Percentiles rank a stretch among this genome's conserved stretches.
These are phyloP conservation scores for Fusarium napiforme DNA, from an alignment of 2,329 filamentous ascomycete genomes.

Conservation along the genomic window DNA sequence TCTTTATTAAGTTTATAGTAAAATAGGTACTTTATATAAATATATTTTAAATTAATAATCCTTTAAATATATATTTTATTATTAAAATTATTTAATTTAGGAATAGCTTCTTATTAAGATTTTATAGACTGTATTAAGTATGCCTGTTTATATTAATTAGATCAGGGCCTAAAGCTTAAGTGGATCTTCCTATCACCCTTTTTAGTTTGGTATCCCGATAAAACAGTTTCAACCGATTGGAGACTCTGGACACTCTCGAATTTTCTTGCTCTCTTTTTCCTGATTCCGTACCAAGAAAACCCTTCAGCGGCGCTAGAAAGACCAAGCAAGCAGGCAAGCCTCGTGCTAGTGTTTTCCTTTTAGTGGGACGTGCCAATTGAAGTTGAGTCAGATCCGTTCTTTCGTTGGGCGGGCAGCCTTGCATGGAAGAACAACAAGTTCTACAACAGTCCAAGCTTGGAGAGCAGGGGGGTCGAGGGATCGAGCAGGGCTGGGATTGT, in stretches of 20 bases:
- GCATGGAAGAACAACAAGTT: constrained; percentile 3
- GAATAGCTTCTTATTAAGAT: too few relatives aligned
- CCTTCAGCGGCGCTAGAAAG: not conserved
- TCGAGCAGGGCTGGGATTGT: constrained; percentile 19
- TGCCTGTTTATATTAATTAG: too few relatives aligned
- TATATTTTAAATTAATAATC: too few relatives aligned
- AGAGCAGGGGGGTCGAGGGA: constrained; percentile 14
- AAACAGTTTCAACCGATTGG: constrained; percentile 26
- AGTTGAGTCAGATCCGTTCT: not conserved
- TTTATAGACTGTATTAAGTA: too few relatives aligned
- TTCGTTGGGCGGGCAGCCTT: constrained; percentile 26
- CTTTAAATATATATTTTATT: too few relatives aligned
- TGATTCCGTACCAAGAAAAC: not conserved
- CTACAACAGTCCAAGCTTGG: not conserved
- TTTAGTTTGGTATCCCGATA: constrained; percentile 7
- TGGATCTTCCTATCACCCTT: not conserved
- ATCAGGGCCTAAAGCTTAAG: constrained; percentile 10
- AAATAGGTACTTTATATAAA: too few relatives aligned
- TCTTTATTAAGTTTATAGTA: too few relatives aligned
- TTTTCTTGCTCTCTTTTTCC: not conserved
- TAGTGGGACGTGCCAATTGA: not conserved
- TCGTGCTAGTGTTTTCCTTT: not conserved
- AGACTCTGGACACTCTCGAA: not conserved
- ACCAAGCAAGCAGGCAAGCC: not conserved
- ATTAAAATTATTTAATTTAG: too few relatives aligned